A percentile compares a stretch with the other conserved stretches of the same genome.
phyloP scores from a whole-genome alignment of 2,329 filamentous ascomycete species.

The Claviceps pazoutovae region DNA sequence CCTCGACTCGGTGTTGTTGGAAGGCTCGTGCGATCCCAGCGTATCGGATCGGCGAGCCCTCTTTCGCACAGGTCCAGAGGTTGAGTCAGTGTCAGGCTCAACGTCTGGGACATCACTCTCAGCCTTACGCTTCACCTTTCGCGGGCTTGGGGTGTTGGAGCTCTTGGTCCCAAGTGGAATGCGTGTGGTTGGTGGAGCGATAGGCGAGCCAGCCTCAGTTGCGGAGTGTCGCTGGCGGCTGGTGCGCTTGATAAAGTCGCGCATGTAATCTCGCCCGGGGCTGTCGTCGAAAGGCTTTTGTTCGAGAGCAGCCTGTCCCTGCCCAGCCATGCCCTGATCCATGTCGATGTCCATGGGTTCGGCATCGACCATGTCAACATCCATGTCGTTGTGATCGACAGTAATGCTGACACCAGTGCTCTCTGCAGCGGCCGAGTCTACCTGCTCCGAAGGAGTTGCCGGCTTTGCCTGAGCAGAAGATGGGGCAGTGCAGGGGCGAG shows the following conservation, averaged over 20 bases:
- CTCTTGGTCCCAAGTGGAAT: conserved; percentile 21
- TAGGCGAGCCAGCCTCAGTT: conserved; percentile 19
- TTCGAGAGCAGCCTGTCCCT: not conserved
- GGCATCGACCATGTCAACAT: too few relatives aligned
- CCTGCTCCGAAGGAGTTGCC: not conserved
- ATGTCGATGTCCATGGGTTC: too few relatives aligned
- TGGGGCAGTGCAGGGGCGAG: not conserved
- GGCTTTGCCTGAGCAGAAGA: not conserved
- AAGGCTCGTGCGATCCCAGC: too few relatives aligned
- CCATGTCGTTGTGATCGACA: not conserved
- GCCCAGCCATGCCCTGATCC: not conserved
- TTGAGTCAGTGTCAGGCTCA: conserved; percentile 11
- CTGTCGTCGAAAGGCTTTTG: conserved; percentile 15
- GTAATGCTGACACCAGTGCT: not conserved
- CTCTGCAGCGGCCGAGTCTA: not conserved
- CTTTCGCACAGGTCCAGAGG: conserved; percentile 12
- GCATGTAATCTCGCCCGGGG: conserved; percentile 21
- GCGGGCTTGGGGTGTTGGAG: conserved; percentile 21
- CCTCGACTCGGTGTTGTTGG: too few relatives aligned
- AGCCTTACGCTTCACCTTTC: conserved; percentile 20
- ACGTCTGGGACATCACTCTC: conserved; percentile 10
- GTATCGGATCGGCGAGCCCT: conserved; percentile 9
- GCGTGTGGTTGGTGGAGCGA: conserved; percentile 14
- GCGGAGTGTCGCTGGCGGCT: conserved; percentile 15
- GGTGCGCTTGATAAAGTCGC: conserved; percentile 22